Conservation (phyloP, 495 filamentous ascomycete species). For the Aspergillus saccharolyticus region DNA sequence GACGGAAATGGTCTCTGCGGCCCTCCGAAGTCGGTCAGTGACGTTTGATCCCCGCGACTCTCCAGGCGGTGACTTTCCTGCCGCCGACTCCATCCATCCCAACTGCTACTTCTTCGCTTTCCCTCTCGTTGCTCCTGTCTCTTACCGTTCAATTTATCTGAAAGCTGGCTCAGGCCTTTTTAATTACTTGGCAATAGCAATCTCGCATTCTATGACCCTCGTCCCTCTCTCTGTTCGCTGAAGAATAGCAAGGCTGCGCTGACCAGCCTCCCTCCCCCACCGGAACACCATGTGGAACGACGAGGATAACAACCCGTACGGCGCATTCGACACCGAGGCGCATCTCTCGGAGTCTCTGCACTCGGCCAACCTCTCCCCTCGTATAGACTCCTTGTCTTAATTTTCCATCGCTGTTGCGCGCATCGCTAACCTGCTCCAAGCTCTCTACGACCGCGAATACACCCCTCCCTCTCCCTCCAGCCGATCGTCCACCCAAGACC, state of each 20-base stretch:
- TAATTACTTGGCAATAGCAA: background rate
- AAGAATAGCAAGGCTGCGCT: constrained; percentile 16
- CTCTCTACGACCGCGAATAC: constrained; percentile 40
- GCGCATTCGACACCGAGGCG: constrained; percentile 81
- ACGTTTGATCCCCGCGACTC: constrained; percentile 11
- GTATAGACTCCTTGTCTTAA: constrained; percentile 26
- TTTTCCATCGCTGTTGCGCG: background rate
- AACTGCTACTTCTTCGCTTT: background rate
- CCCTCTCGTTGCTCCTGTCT: background rate
- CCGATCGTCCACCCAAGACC: constrained; percentile 44
- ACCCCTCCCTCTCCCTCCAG: constrained; percentile 45
- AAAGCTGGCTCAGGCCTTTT: background rate
- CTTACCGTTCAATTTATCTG: background rate
- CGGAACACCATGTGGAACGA: constrained; percentile 61
- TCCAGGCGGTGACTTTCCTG: constrained; percentile 7
- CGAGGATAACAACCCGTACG: constrained; percentile 92
- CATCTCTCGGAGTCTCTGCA: constrained; percentile 66
- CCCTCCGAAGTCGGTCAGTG: background rate
- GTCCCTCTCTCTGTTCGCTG: constrained; percentile 2
- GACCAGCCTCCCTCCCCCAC: constrained; percentile 13
- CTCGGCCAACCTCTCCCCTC: constrained; percentile 54
- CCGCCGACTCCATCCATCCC: background rate
- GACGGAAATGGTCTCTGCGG: background rate
- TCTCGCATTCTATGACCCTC: background rate
- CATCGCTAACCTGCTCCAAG: constrained; percentile 17